These are phyloP conservation scores for Ophiostoma populinum DNA, from an alignment of 2,329 filamentous ascomycete species.

Conservation along the genomic window DNA sequence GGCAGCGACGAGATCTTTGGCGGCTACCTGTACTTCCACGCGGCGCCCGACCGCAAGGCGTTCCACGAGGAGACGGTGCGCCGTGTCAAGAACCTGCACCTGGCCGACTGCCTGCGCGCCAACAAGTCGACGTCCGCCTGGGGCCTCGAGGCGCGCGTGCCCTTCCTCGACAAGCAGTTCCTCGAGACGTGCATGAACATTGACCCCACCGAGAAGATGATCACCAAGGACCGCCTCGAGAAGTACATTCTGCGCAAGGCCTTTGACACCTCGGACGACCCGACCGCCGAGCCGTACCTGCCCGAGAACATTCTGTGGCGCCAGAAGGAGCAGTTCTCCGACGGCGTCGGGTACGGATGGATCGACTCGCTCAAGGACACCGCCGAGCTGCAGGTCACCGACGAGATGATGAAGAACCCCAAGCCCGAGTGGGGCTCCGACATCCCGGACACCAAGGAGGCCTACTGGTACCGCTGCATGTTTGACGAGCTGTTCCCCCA, in stretches of 20 bases:
- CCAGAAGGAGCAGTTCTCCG: constrained; percentile 99
- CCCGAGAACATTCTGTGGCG: constrained; percentile 92
- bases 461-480: constrained; percentile 97
- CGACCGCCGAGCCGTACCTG: constrained; percentile 68
- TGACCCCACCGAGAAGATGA: constrained; percentile 91
- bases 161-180: constrained; percentile 96
- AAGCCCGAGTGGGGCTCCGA: constrained; percentile 92
- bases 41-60: constrained; percentile 73
- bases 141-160: constrained; percentile 94
- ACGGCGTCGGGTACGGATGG: constrained; percentile 97
- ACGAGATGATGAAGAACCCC: constrained; percentile 97
- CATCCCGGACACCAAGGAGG: constrained; percentile 91
- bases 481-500: constrained; percentile 97
- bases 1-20: constrained; percentile 97
- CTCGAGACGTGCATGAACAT: constrained; percentile 85
- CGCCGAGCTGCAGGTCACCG: constrained; percentile 74
- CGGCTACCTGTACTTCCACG: constrained; percentile 97
- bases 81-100: constrained; percentile 88
- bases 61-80: constrained; percentile 93
- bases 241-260: constrained; percentile 98
- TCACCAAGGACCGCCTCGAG: constrained; percentile 74
- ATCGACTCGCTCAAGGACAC: constrained; percentile 95
- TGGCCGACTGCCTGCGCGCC: constrained; percentile 89
- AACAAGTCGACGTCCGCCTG: constrained; percentile 99
- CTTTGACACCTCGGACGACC: constrained; percentile 84